Evolutionary conservation across 2,329 filamentous ascomycete genomes (phyloP), one percentile per base, ranked within the genome.

Genomic region (Leptographium wingfieldii): DNA sequence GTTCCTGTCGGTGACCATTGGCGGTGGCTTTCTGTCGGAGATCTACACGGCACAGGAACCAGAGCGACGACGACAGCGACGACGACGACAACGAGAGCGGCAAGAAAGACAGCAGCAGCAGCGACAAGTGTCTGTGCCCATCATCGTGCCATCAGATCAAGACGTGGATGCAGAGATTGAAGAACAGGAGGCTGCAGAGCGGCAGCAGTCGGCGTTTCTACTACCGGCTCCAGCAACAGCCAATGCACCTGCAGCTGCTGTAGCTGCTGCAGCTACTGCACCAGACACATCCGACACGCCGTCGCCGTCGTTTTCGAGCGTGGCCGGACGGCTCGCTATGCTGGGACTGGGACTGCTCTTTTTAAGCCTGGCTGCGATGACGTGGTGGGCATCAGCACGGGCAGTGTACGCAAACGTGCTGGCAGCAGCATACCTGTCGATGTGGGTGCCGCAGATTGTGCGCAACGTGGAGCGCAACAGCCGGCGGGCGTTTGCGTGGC

Each of bases 381-480:
- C 82, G 1, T 87, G 84, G 83, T 80, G 82, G 57, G 75, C 79
- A 1, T 69, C 72, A 9, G 68, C 80, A 51, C 81, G 84, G 43
- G 74, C 77, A 29, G 68, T 75, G 57, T 86, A 85, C 69, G 75
- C 82, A 66, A 82, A 92, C 69, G 64, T 78, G 3, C 74, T 95
- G 27, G 79, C 82, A 2, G 83, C 92, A 66, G 65, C 81, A 58
- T 96, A 96, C 69, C 81, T 96, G 53, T 96, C 92, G 25, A 86
- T 96, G 69, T 97, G 92, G 92, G 70, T 85, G 0, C 92, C 94
- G 0, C 94, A 99, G 71, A 95, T 97, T 65, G 83, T 88, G 69
- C 88, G 94, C 63, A 99, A 99, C 70, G 79, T 88, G 58, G 84
- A 89, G 72, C 88, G 92, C 59, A 96, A 96, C 73, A 96, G 91